These are phyloP conservation scores for Talaromyces pinophilus DNA, from an alignment of 2,329 filamentous ascomycete genomes.

Conservation along the genomic window DNA sequence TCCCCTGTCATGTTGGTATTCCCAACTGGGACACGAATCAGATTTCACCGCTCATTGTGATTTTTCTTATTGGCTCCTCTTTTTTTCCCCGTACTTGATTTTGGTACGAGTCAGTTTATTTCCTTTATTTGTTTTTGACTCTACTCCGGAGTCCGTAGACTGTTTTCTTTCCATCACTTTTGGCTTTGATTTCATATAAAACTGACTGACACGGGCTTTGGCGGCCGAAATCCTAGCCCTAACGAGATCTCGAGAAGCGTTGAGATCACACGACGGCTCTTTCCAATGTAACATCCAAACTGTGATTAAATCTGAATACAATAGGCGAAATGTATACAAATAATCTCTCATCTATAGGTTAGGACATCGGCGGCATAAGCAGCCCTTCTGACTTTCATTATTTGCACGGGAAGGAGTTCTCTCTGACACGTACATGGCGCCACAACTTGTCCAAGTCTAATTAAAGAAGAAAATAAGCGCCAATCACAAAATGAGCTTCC, in stretches of 20 bases:
- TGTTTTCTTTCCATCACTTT: not conserved
- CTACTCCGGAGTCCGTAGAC: too few species aligned
- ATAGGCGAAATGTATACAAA: not conserved
- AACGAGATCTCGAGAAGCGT: not conserved
- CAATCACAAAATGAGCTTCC: not conserved
- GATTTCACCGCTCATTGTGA: slow-evolving; percentile 5
- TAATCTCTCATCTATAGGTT: not conserved
- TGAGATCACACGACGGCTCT: not conserved
- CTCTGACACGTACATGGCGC: not conserved
- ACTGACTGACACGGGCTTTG: not conserved
- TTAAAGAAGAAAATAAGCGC: not conserved
- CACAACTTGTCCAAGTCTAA: not conserved
- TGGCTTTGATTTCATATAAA: not conserved
- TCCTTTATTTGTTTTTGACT: not conserved
- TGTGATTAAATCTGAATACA: not conserved
- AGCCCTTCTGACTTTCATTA: not conserved
- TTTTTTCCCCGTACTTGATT: not conserved
- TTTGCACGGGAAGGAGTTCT: not conserved
- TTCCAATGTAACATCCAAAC: not conserved
- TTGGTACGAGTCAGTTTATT: not conserved
- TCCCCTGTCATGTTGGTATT: not conserved
- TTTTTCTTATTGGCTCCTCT: slow-evolving; percentile 12
- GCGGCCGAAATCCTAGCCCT: not conserved
- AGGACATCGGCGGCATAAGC: not conserved
- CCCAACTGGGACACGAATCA: slow-evolving; percentile 6